Evolutionary conservation across 2,329 filamentous ascomycete species (phyloP).

Genomic region (Phoma sp.): DNA sequence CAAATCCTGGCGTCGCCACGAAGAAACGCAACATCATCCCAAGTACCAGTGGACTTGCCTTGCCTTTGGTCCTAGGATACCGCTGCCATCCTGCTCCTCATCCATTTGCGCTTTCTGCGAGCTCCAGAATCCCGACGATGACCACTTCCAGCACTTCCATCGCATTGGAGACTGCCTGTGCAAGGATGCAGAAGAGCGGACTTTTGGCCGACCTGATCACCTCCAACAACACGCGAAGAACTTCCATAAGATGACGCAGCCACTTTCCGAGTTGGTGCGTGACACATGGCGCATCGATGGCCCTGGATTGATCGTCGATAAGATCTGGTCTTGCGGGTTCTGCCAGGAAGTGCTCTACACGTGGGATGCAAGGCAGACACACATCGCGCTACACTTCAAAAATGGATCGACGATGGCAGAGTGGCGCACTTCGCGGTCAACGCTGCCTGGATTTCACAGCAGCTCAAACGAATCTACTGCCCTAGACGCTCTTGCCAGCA

Average conservation of each 20-base stretch:
- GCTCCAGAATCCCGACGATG: conserved; percentile 32
- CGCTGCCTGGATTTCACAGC: neutral
- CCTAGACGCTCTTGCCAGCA: neutral
- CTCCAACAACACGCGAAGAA: conserved; percentile 44
- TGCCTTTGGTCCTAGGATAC: conserved; percentile 32
- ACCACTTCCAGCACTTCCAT: conserved; percentile 37
- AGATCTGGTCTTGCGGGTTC: conserved; percentile 42
- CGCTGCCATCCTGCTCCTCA: conserved; percentile 12
- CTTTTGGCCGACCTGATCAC: conserved; percentile 43
- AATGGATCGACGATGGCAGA: conserved; percentile 38
- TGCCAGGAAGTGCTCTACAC: conserved; percentile 31
- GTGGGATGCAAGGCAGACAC: conserved; percentile 41
- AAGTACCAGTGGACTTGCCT: conserved; percentile 46
- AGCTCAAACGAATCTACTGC: neutral
- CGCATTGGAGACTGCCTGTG: conserved; percentile 41
- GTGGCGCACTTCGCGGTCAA: conserved; percentile 22
- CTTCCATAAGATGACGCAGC: conserved; percentile 32
- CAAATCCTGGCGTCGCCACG: conserved; percentile 47
- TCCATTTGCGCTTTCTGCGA: conserved; percentile 42
- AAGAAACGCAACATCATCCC: conserved; percentile 46
- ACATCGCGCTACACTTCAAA: conserved; percentile 44
- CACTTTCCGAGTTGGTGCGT: conserved; percentile 31
- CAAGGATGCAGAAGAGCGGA: conserved; percentile 36
- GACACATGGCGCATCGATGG: conserved; percentile 38
- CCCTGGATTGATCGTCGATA: conserved; percentile 14